Conservation (phyloP, 176 grass and related monocot species). For the Carex cristatella region DNA sequence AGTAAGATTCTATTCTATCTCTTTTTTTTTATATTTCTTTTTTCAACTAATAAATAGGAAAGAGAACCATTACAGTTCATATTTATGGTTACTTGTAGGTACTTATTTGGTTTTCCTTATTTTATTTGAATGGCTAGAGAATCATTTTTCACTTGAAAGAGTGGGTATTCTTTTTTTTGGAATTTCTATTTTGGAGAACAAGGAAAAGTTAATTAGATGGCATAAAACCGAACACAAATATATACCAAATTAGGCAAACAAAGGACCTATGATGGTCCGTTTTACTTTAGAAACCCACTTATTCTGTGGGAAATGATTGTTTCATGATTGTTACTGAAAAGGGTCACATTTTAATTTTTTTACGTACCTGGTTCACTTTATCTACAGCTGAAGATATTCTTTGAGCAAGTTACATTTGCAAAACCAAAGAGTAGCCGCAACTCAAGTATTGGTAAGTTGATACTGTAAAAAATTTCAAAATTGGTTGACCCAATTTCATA, state of each 20-base stretch:
- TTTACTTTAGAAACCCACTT: neutral
- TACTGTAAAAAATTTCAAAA: neutral
- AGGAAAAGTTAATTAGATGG: neutral
- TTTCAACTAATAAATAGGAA: neutral
- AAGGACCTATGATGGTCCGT: neutral
- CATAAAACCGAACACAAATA: neutral
- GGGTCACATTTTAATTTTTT: neutral
- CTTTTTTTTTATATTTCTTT: neutral
- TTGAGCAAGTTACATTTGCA: slow-evolving; percentile 89
- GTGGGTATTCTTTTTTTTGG: neutral
- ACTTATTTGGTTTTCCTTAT: neutral
- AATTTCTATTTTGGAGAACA: neutral
- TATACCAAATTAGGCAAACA: neutral
- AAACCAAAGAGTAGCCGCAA: slow-evolving; percentile 94
- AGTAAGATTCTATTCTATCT: slow-evolving; percentile 28
- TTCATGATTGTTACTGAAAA: neutral
- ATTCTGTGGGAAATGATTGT: neutral
- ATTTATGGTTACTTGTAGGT: neutral
- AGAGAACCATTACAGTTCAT: neutral
- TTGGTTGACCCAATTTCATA: neutral
- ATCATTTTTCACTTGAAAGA: neutral
- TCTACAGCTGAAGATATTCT: slow-evolving; percentile 82
- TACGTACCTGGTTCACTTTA: neutral
- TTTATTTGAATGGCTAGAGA: neutral
- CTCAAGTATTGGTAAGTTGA: slow-evolving; percentile 70